phyloP scores from a whole-genome alignment of 1,284 basidiomycete genomes.

The Boletus calvinii region DNA sequence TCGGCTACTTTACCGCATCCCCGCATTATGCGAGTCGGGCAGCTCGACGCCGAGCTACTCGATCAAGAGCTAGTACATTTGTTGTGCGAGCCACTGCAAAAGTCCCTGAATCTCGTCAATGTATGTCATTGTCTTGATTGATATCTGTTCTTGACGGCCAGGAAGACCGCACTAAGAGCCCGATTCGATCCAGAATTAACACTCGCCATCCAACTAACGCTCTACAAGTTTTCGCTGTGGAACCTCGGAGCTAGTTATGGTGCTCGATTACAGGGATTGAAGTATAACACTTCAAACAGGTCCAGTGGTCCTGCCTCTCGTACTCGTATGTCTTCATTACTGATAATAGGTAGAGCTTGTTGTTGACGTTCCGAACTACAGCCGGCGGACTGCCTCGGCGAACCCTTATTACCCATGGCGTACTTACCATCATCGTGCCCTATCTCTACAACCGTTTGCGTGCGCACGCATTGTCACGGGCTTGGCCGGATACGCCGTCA shows the following conservation, averaged over 20 bases:
- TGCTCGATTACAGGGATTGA: slow-evolving; percentile 86
- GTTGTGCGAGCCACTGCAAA: slow-evolving; percentile 80
- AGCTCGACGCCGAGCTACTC: slow-evolving; percentile 90
- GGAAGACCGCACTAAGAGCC: slow-evolving; percentile 59
- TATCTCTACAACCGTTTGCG: slow-evolving; percentile 79
- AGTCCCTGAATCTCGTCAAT: slow-evolving; percentile 68
- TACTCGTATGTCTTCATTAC: slow-evolving; percentile 20
- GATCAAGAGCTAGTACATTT: slow-evolving; percentile 88
- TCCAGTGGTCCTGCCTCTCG: slow-evolving; percentile 33
- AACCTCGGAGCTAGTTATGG: slow-evolving; percentile 85
- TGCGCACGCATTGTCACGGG: slow-evolving; percentile 72
- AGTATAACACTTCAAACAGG: slow-evolving; percentile 43
- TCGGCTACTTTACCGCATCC: slow-evolving; percentile 34
- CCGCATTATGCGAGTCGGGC: slow-evolving; percentile 78
- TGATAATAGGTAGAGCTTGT: slow-evolving; percentile 1
- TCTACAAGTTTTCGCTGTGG: slow-evolving; percentile 88
- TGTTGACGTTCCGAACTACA: slow-evolving; percentile 33
- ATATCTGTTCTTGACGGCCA: slow-evolving; percentile 12
- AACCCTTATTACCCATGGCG: slow-evolving; percentile 65
- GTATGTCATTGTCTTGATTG: slow-evolving; percentile 44
- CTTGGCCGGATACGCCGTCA: slow-evolving; percentile 89
- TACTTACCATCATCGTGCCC: slow-evolving; percentile 74
- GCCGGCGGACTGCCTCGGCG: slow-evolving; percentile 62
- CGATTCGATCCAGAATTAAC: slow-evolving; percentile 81
- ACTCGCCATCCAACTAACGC: slow-evolving; percentile 70